Percentiles rank a stretch among this genome's conserved stretches.
phyloP scores from a whole-genome alignment of 2,329 filamentous ascomycete genomes.

The Verticillium tricorpus region DNA sequence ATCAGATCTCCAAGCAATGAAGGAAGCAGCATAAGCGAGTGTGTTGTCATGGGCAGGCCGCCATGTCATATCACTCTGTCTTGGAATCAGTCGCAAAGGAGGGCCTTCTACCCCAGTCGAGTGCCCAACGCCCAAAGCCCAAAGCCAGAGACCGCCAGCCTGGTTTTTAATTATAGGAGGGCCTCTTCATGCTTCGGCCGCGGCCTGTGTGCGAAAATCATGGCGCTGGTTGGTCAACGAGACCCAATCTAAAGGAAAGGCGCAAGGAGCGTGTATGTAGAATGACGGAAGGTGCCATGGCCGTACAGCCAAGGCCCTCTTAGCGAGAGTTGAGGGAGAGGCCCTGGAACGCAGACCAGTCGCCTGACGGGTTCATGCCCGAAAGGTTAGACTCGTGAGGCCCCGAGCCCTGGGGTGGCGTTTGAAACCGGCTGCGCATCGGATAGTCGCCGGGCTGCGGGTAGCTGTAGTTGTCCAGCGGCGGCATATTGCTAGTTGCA shows the following conservation, averaged over 20 bases:
- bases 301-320: slow-evolving; percentile 8
- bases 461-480: slow-evolving; percentile 40
- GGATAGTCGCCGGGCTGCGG: slow-evolving; percentile 38
- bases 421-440: slow-evolving; percentile 42
- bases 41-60: not conserved
- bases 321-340: slow-evolving; percentile 65
- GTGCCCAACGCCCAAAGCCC: not conserved
- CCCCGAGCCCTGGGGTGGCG: slow-evolving; percentile 27
- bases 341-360: slow-evolving; percentile 67
- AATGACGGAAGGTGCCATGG: not conserved
- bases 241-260: not conserved
- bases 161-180: not conserved
- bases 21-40: not conserved
- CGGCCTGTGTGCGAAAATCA: not conserved
- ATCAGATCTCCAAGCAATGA: not conserved
- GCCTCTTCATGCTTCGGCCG: not conserved
- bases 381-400: slow-evolving; percentile 20
- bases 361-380: slow-evolving; percentile 32
- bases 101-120: not conserved
- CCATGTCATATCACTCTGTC: not conserved
- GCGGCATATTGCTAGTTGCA: slow-evolving; percentile 31
- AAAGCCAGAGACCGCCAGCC: not conserved
- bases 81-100: not conserved
- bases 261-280: not conserved
- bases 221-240: not conserved